Percentiles rank a stretch among this genome's conserved stretches.
Evolutionary conservation across 2,329 filamentous ascomycete species (phyloP).

Genomic region (Fusarium aywerte): DNA sequence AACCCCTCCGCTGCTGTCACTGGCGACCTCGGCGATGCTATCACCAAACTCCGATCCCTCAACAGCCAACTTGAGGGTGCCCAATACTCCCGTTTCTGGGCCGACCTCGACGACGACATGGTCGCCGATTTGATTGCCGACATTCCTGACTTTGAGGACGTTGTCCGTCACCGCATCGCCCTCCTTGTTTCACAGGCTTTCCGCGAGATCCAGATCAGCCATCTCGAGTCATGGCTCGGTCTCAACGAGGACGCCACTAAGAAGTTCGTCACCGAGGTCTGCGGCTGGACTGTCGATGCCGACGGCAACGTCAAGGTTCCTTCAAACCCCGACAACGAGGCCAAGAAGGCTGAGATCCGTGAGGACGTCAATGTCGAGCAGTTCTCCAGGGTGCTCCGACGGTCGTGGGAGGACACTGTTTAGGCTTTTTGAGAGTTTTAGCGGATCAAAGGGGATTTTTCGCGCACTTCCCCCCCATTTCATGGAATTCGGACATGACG

Average conservation of each 20-base stretch:
- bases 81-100: slow-evolving; percentile 94
- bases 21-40: slow-evolving; percentile 86
- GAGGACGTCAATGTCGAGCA: slow-evolving; percentile 95
- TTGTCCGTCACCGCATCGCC: slow-evolving; percentile 90
- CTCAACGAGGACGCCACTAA: slow-evolving; percentile 73
- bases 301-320: slow-evolving; percentile 78
- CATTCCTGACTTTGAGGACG: slow-evolving; percentile 93
- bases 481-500: slow-evolving; percentile 46
- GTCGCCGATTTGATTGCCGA: slow-evolving; percentile 97
- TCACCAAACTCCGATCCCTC: slow-evolving; percentile 85
- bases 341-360: slow-evolving; percentile 91
- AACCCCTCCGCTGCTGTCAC: slow-evolving; percentile 76
- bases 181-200: slow-evolving; percentile 85
- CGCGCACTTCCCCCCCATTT: slow-evolving; percentile 36
- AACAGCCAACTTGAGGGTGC: slow-evolving; percentile 90
- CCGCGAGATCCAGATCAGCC: slow-evolving; percentile 74
- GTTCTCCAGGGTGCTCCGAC: slow-evolving; percentile 81
- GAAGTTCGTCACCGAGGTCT: slow-evolving; percentile 86
- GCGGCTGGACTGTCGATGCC: slow-evolving; percentile 83
- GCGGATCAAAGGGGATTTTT: slow-evolving; percentile 33
- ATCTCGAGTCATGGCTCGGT: slow-evolving; percentile 81
- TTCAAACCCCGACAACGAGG: slow-evolving; percentile 96
- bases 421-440: slow-evolving; percentile 40
- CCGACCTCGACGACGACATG: slow-evolving; percentile 91
- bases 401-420: slow-evolving; percentile 80